Conservation (phyloP, 2,329 filamentous ascomycete genomes). For the Tolypocladium pustulatum region DNA sequence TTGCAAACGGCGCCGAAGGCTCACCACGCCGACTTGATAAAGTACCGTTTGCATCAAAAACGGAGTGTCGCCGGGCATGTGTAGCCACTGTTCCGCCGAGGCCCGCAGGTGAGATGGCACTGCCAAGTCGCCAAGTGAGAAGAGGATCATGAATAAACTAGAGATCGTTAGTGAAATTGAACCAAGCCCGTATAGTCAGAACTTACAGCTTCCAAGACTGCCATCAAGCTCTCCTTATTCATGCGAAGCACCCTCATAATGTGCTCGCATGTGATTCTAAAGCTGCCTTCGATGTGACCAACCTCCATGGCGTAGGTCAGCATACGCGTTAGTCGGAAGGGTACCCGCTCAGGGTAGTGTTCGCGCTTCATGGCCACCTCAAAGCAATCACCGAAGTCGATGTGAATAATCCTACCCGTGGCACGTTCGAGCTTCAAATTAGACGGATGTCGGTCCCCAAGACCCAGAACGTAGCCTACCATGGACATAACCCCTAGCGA, state of each 20-base stretch:
- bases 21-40: constrained; percentile 46
- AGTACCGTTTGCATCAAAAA: constrained; percentile 52
- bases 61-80: constrained; percentile 55
- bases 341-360: constrained; percentile 95
- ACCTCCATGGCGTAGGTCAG: constrained; percentile 99
- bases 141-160: constrained; percentile 98
- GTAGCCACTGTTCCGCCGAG: constrained; percentile 34
- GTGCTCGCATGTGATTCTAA: constrained; percentile 94
- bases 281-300: constrained; percentile 98
- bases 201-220: constrained; percentile 88
- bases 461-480: constrained; percentile 97
- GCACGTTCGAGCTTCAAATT: constrained; percentile 96
- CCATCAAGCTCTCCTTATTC: constrained; percentile 98
- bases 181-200: too few species aligned
- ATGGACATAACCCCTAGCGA: constrained; percentile 99
- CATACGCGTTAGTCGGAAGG: constrained; percentile 97
- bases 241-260: constrained; percentile 94
- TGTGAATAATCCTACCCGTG: constrained; percentile 95
- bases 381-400: constrained; percentile 99
- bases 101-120: constrained; percentile 49
- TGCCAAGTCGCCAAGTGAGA: constrained; percentile 85
- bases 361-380: constrained; percentile 99
- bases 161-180: constrained; percentile 13
- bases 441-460: constrained; percentile 93
- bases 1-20: too few species aligned